A percentile compares a stretch with the other conserved stretches of the same genome.
These are phyloP conservation scores for Tephrocybe sp. DNA, from an alignment of 768 basidiomycete species.

Conservation along the genomic window DNA sequence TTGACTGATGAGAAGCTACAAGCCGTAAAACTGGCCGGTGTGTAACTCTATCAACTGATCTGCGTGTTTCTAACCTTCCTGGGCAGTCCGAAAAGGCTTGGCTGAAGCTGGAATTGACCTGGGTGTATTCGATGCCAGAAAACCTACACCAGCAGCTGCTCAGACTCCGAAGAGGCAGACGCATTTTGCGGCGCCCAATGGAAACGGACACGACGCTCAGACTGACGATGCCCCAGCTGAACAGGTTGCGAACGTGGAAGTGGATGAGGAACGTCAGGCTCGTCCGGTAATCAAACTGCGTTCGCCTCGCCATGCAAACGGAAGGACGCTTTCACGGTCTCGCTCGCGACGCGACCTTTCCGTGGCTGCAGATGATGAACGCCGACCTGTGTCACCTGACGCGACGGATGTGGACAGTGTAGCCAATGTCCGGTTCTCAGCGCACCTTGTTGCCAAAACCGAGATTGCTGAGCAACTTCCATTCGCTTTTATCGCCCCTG, in stretches of 20 bases:
- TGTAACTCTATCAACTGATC: conserved; percentile 18
- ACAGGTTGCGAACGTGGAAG: conserved; percentile 42
- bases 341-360: conserved; percentile 73
- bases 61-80: conserved; percentile 4
- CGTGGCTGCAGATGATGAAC: conserved; percentile 55
- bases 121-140: conserved; percentile 65
- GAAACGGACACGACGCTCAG: conserved; percentile 20
- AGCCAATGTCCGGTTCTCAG: conserved; percentile 77
- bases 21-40: conserved; percentile 65
- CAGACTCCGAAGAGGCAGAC: conserved; percentile 36
- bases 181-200: conserved; percentile 31
- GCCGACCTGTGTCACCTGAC: conserved; percentile 59
- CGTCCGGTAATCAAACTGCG: conserved; percentile 81
- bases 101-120: conserved; percentile 68
- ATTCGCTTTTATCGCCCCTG: conserved; percentile 80
- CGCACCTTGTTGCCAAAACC: conserved; percentile 60
- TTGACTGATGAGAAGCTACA: conserved; percentile 76
- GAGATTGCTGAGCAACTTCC: conserved; percentile 64
- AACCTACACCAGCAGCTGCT: conserved; percentile 21
- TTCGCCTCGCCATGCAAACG: conserved; percentile 41
- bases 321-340: conserved; percentile 57
- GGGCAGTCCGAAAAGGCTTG: conserved; percentile 61
- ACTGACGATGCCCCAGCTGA: conserved; percentile 25
- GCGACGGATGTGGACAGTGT: conserved; percentile 64
- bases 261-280: conserved; percentile 53